Base-by-base conservation (phyloP, 2,329 filamentous ascomycete genomes). In the Aspergillus viridinutans region DNA sequence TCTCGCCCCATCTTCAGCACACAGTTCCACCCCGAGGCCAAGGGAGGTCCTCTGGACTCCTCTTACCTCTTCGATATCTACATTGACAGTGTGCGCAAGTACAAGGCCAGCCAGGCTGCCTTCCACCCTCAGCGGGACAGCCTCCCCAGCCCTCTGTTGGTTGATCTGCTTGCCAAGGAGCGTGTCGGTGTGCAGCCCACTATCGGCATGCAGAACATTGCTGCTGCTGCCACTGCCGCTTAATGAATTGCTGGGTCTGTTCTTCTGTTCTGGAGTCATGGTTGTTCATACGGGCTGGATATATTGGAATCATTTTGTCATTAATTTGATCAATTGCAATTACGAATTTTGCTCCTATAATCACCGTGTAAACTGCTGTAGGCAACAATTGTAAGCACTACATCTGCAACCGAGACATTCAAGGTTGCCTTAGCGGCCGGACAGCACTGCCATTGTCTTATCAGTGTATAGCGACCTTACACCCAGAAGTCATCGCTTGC, bases 1-100 rank as follows among this genome's bases (percentile, higher is more conserved):
- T 89, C 90, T 57, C 90, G 93, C 38, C 94, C 94, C 61, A 99
- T 99, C 74, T 97, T 99, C 84, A 93, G 90, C 62, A 96, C 92
- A 25, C 94, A 99, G 78, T 99, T 99, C 86, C 94, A 99, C 74
- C 94, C 94, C 17, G 94, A 99, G 79, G 94, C 94, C 66, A 96
- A 96, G 83, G 94, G 94, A 59, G 94, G 94, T 54, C 94, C 94
- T 54, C 89, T 96, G 78, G 94, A 99, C 81, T 95, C 90, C 62
- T 87, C 90, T 2, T 97, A 96, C 78, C 83, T 99, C 58, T 99
- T 99, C 71, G 94, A 99, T 78, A 91, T 90, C 80, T 99, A 97
- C 79, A 80, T 97, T 49, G 86, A 96, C 74, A 93, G 89, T 69
- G 92, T 97, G 38, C 83, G 86, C 74, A 85, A 89, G 72, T 96